These are phyloP conservation scores for Durio zibethinus DNA, from an alignment of 345 rosid species.

Conservation along the genomic window DNA sequence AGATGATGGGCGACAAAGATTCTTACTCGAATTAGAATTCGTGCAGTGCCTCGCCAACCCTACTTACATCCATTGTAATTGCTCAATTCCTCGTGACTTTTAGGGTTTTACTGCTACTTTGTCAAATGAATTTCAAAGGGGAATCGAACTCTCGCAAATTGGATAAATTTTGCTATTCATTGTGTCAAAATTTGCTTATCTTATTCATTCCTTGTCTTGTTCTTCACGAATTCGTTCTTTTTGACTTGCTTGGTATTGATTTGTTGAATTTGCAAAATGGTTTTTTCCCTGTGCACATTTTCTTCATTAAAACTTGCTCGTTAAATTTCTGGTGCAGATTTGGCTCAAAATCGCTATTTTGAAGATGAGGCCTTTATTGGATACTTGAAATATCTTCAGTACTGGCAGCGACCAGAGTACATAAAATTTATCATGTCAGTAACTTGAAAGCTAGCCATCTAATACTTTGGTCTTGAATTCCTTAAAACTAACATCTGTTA, in stretches of 20 bases:
- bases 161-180: neutral
- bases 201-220: neutral
- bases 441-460: neutral
- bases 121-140: neutral
- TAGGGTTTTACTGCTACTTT: neutral
- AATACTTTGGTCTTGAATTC: conserved; percentile 2
- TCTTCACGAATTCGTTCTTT: neutral
- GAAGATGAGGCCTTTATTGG: conserved; percentile 97
- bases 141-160: neutral
- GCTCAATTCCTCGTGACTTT: neutral
- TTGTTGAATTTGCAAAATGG: neutral
- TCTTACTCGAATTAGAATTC: conserved; percentile 88
- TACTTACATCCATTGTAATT: conserved; percentile 89
- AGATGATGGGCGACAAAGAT: conserved; percentile 83
- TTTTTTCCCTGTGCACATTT: too few species aligned
- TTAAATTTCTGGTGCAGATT: conserved; percentile 47
- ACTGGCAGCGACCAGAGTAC: conserved; percentile 95
- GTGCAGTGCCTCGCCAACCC: conserved; percentile 96
- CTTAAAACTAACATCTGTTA: neutral
- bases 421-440: conserved; percentile 87
- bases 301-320: conserved; percentile 13
- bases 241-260: neutral
- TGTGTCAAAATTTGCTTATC: neutral
- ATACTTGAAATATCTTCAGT: conserved; percentile 92
- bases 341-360: conserved; percentile 97